Conservation (phyloP, 2,329 filamentous ascomycete species). For the Pseudogymnoascus sp. region DNA sequence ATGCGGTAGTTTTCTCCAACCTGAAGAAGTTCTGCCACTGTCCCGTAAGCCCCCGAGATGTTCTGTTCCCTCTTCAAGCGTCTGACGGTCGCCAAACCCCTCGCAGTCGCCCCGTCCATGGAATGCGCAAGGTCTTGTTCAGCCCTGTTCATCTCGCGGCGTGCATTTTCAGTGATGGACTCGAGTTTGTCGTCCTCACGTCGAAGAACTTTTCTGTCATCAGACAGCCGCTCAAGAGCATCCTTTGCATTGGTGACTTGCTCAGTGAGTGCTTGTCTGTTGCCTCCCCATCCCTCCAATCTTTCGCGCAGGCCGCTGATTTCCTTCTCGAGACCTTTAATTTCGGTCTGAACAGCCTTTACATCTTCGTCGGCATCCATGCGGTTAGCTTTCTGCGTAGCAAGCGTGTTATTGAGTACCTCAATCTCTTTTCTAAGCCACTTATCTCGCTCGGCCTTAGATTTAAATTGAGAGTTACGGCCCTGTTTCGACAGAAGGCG, state of each 20-base stretch:
- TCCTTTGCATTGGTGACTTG: conserved; percentile 73
- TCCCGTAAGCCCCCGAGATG: conserved; percentile 83
- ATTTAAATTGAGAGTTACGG: conserved; percentile 78
- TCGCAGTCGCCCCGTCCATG: conserved; percentile 83
- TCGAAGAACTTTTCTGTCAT: conserved; percentile 80
- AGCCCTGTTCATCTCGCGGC: conserved; percentile 68
- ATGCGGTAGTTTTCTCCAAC: conserved; percentile 79
- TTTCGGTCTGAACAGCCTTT: conserved; percentile 60
- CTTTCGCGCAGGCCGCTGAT: conserved; percentile 62
- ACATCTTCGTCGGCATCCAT: conserved; percentile 83
- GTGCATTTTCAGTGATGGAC: conserved; percentile 67
- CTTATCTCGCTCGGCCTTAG: conserved; percentile 78
- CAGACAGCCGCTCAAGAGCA: conserved; percentile 67
- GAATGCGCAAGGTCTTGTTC: conserved; percentile 72
- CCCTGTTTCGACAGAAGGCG: conserved; percentile 89
- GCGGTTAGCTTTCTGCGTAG: conserved; percentile 74
- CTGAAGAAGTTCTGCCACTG: conserved; percentile 84
- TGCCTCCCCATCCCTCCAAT: conserved; percentile 72
- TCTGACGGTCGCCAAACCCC: conserved; percentile 79
- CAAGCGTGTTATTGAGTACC: conserved; percentile 68
- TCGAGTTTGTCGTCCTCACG: conserved; percentile 84
- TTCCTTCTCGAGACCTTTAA: conserved; percentile 64
- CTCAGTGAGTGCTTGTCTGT: conserved; percentile 64
- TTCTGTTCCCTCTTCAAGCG: conserved; percentile 72
- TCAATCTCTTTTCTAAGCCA: conserved; percentile 76